These are phyloP conservation scores for Turritis glabra DNA, from an alignment of 345 rosid genomes.

Conservation along the genomic window DNA sequence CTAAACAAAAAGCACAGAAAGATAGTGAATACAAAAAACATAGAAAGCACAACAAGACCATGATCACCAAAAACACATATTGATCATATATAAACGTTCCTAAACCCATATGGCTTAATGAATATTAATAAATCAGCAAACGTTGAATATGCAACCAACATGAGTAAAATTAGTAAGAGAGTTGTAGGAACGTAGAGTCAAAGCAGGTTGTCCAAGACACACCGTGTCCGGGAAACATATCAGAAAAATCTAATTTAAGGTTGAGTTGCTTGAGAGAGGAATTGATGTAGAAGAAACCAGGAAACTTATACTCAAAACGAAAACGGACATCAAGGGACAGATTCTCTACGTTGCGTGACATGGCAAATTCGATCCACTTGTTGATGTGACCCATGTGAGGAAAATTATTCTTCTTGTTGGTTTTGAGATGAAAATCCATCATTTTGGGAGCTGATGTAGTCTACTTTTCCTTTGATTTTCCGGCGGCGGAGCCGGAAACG, in stretches of 20 bases:
- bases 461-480: too few species aligned
- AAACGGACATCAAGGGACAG: neutral
- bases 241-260: neutral
- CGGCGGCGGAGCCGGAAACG: too few species aligned
- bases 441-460: conserved; percentile 7
- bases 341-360: conserved; percentile 10
- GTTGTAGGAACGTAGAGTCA: too few species aligned
- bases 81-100: too few species aligned
- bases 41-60: too few species aligned
- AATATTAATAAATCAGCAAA: too few species aligned
- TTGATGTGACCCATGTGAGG: neutral
- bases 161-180: too few species aligned
- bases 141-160: too few species aligned
- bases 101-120: too few species aligned
- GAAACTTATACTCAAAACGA: neutral
- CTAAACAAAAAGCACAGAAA: neutral
- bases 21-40: too few species aligned
- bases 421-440: neutral
- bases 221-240: neutral
- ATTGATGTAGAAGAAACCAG: neutral
- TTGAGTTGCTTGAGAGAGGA: neutral
- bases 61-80: too few species aligned
- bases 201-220: conserved; percentile 2
- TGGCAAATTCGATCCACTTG: conserved; percentile 10
- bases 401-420: accelerated